Base-by-base conservation (phyloP, 257 asterid species). In the Thymus mandschuricus region DNA sequence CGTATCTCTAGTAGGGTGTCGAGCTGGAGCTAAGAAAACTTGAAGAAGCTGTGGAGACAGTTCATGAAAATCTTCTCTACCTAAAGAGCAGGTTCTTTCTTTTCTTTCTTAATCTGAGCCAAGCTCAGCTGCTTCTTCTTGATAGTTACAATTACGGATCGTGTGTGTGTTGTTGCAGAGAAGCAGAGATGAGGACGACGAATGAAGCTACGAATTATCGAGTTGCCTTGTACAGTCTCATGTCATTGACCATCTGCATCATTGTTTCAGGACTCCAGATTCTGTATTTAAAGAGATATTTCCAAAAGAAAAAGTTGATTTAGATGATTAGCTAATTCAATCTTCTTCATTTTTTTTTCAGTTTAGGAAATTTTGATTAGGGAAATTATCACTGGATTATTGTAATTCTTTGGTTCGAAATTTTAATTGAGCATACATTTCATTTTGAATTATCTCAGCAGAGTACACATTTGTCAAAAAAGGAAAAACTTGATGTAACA, bases 1-100 rank as follows among this genome's bases (percentile, higher is more conserved):
- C 57, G 8, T 75, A 62, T 70, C 74, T 78, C 77, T 80, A 51
- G 74, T 80, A 89, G 98, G 98, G 97, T 65, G 73, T 92, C 51
- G 97, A 88, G 80, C 97, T 92, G 73, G 98, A 92, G 83, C 83
- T 90, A 34, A 84, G 88, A 79, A 90, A 92, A 81, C 97, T 92
- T 68, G 97, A 92, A 81, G 98, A 91, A 71, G 97, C 92, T 34
- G 92, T 90, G 52, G 96, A 90, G 69, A 84, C 96, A 68, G 89
- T 92, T 76, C 97, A 81, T 78, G 97, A 87, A 82, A 92, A 90
- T 69, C 79, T 92, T 66, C 60, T 87, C 12, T 88, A 88, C 82
- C 91, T 92, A 11, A 90, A 78, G 86, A 61, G 73, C 85, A 92
- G 96, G 98, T 90, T 54, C 13, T 67, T n/a, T 51, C 1, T 28